Evolutionary conservation across 306 rosid genomes (phyloP), one percentile per base, ranked within the genome.

Genomic region (Castanopsis chinensis): DNA sequence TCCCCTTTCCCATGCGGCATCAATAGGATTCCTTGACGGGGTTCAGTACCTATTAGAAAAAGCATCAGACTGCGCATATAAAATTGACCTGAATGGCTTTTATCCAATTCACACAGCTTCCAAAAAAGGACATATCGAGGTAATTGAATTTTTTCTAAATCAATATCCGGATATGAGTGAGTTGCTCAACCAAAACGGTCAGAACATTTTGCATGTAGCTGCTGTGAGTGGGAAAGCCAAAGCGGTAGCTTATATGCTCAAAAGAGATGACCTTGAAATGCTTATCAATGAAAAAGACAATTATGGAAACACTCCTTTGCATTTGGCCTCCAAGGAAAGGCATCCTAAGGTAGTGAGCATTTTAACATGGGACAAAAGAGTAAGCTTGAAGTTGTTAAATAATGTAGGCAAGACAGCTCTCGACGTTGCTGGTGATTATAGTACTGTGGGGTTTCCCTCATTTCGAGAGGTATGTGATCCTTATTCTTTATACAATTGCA

Each of bases 71-170:
- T 3, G 8, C 27, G 72, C 52, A 2, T 12, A 60, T 14, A 49
- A 23, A 61, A 2, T 6, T 6, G 51, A 76, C n/a, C 5, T 32
- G n/a, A 25, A 45, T 9, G 72, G 79, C 5, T 27, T 61, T 1
- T 59, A 63, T 63, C 79, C 79, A 9, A 41, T 76, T 76, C 72
- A 76, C 23, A 11, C 61, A 25, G 79, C 79, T 5, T 63, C 60
- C 61, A 63, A 27, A 1, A 74, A 21, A 6, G 54, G 54, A 10
- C 18, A 4, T n/a, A 25, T 69, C 21, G 6, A 35, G 5, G 55
- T 69, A n/a, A 27, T 69, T 27, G 21, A 35, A 25, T 5, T 15
- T 3, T 20, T 69, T 4, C 54, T 69, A 17, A 2, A 41, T 1
- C 54, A 41, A 69, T 35, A 27, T 51, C 73, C 53, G 5, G 17